A percentile compares a stretch with the other conserved stretches of the same genome.
These are phyloP conservation scores for Dryas alaskensis DNA, from an alignment of 306 rosid species.

Conservation along the genomic window DNA sequence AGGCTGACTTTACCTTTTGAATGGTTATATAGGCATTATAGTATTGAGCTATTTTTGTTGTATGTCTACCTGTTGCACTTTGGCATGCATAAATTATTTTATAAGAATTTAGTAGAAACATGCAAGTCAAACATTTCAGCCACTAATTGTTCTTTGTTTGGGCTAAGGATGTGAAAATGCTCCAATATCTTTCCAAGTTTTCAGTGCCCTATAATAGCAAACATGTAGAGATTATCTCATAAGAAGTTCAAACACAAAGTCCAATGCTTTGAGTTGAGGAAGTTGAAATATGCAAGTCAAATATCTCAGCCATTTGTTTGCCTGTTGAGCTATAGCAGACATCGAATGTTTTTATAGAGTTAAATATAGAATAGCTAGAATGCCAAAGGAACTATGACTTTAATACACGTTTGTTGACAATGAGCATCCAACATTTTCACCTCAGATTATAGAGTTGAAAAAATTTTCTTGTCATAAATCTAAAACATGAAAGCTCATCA, in stretches of 20 bases:
- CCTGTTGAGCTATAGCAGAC: not conserved
- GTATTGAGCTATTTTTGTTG: no score
- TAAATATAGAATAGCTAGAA: no score
- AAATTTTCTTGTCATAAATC: not conserved
- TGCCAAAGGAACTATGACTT: not conserved
- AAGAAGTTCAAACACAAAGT: not conserved
- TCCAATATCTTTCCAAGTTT: not conserved
- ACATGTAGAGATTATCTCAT: not conserved
- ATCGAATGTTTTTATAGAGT: not conserved
- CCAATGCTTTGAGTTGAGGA: not conserved
- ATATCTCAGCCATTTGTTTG: conserved; percentile 6
- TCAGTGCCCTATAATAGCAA: not conserved
- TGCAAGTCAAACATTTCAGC: not conserved
- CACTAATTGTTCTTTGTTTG: not conserved
- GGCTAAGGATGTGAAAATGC: not conserved
- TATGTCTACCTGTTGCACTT: no score
- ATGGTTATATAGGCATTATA: no score
- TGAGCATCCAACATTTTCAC: no score
- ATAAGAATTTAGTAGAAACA: no score
- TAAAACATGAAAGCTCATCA: not conserved
- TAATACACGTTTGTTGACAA: not conserved
- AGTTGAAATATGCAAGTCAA: conserved; percentile 9
- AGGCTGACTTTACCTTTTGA: no score
- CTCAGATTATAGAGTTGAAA: no score
- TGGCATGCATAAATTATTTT: no score